Conservation (phyloP, 495 filamentous ascomycete genomes). For the Hypoxylon perforatum region DNA sequence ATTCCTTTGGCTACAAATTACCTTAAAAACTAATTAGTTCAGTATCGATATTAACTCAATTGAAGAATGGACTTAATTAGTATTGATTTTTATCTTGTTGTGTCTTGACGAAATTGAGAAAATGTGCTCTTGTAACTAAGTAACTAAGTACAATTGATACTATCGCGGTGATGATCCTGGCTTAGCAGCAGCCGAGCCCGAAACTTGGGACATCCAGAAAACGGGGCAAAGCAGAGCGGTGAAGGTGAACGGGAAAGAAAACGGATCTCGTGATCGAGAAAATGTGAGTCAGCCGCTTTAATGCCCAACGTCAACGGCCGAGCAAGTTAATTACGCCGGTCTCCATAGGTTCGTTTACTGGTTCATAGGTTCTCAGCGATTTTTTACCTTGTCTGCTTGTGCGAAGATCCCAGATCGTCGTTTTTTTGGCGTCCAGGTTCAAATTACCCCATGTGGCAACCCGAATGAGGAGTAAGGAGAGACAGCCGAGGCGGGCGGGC, state of each 20-base stretch:
- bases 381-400: slow-evolving; percentile 9
- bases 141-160: background rate
- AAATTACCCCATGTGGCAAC: slow-evolving; percentile 32
- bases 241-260: too few relatives aligned
- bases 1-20: background rate
- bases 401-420: slow-evolving; percentile 20
- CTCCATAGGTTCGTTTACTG: too few relatives aligned
- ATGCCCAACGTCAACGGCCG: slow-evolving; percentile 33
- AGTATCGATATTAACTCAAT: slow-evolving; percentile 17
- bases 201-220: background rate
- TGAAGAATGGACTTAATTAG: slow-evolving; percentile 28
- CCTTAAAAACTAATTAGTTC: slow-evolving; percentile 24
- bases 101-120: background rate
- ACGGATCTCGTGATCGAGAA: slow-evolving; percentile 32
- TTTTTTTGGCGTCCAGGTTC: slow-evolving; percentile 7
- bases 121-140: background rate
- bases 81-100: too few relatives aligned
- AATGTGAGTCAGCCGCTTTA: slow-evolving; percentile 32
- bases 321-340: slow-evolving; percentile 25
- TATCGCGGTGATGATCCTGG: background rate
- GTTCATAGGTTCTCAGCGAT: too few relatives aligned
- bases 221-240: slow-evolving; percentile 30
- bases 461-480: background rate
- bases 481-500: too few relatives aligned
- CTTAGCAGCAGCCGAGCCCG: background rate